These are phyloP conservation scores for Carnegiea gigantea DNA, from an alignment of 179 eudicot genomes.

Conservation along the genomic window DNA sequence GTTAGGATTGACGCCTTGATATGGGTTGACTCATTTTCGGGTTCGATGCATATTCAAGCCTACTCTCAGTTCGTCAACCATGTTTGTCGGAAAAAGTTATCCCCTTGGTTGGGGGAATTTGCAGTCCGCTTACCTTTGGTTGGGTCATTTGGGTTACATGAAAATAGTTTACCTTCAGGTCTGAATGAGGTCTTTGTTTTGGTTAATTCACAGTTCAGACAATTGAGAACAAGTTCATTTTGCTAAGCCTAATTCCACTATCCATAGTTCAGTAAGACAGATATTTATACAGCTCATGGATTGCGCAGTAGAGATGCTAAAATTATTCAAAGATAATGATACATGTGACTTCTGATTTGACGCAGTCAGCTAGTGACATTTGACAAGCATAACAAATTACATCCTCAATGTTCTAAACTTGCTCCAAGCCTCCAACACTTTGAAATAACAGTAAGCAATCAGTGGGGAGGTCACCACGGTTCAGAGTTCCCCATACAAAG, in stretches of 20 bases:
- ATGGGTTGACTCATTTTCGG: neutral
- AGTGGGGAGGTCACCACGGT: neutral
- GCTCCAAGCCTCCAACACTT: neutral
- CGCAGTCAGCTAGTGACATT: neutral
- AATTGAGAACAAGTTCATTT: neutral
- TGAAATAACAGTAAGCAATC: neutral
- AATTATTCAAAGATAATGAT: no score
- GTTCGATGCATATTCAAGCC: neutral
- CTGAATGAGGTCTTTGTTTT: neutral
- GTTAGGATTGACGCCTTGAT: neutral
- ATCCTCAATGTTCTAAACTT: neutral
- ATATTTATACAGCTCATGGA: neutral
- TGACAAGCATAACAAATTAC: neutral
- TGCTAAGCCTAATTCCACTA: neutral
- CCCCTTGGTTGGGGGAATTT: neutral
- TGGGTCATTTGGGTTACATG: neutral
- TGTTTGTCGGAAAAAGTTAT: neutral
- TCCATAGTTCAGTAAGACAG: neutral
- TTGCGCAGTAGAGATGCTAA: neutral
- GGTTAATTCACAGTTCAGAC: neutral
- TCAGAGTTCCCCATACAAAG: neutral
- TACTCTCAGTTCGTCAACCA: neutral
- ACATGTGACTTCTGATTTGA: neutral
- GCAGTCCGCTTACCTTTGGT: neutral
- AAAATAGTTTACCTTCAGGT: neutral